These are phyloP conservation scores for Rhizomucor miehei DNA, from an alignment of 371 early-diverging fungal species.

Conservation along the genomic window DNA sequence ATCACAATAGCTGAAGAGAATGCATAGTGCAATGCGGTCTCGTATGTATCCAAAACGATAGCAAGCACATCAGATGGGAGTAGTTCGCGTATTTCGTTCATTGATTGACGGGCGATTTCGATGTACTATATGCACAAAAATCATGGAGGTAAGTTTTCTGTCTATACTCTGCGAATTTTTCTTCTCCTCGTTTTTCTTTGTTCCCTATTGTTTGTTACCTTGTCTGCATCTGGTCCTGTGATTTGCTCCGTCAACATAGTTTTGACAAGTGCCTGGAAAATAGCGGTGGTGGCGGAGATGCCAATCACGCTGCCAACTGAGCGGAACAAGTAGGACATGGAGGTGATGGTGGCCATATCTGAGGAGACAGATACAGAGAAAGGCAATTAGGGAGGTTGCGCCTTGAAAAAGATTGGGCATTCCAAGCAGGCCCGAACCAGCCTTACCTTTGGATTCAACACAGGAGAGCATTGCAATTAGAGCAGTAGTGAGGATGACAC, in stretches of 20 bases:
- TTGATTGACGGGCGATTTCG: constrained; percentile 45
- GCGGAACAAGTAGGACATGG: constrained; percentile 46
- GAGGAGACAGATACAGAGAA: background rate
- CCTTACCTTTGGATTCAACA: constrained; percentile 33
- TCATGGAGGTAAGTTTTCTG: background rate
- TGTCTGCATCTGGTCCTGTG: constrained; percentile 26
- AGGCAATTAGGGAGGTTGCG: too few relatives aligned
- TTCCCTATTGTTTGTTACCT: constrained; percentile 8
- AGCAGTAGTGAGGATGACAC: constrained; percentile 41
- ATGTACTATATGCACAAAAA: constrained; percentile 25
- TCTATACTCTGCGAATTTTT: background rate
- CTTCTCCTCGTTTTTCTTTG: background rate
- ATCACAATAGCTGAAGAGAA: constrained; percentile 27
- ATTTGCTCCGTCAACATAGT: constrained; percentile 24
- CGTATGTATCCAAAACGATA: constrained; percentile 39
- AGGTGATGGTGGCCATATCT: constrained; percentile 53
- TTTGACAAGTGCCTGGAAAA: constrained; percentile 39
- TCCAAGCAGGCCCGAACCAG: too few relatives aligned
- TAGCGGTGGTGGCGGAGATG: constrained; percentile 35
- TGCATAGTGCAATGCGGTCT: constrained; percentile 33
- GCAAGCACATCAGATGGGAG: constrained; percentile 35
- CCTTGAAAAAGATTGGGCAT: too few relatives aligned
- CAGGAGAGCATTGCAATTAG: constrained; percentile 48
- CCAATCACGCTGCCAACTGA: constrained; percentile 45
- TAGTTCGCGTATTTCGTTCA: constrained; percentile 36